Base-by-base conservation (phyloP, 2,329 filamentous ascomycete species). In the Colletotrichum gigasporum region DNA sequence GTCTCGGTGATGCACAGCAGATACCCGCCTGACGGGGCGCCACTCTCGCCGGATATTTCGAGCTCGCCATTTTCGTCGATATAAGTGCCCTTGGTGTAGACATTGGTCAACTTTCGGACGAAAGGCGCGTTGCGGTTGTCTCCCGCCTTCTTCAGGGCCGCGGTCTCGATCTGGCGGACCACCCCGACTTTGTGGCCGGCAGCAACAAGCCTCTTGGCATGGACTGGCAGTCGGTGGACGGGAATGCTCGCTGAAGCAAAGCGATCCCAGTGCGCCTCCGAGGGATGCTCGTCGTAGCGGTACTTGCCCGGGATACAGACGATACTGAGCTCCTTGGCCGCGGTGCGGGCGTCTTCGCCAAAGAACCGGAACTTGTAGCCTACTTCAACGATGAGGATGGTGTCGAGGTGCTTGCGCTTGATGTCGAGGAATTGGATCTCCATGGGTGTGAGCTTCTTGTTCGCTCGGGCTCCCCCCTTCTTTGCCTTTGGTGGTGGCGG, bases 331-430 rank as follows among this genome's bases (percentile, higher is more conserved):
- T 95, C 93, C 76, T 95, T 97, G 11, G 94, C 92, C 4, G 95
- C 96, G 56, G 89, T 87, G 55, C 94, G 87, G 8, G 96, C 96
- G 80, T 99, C 96, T 72, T 98, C 95, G 10, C 96, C 96, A 73
- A 97, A 97, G 80, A 99, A 97, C 32, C 92, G 90, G 79, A 97
- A 99, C 75, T 99, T 99, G 80, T 99, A 99, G 52, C 96, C 96
- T 8, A 98, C 96, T 75, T 99, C 95, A 54, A 98, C 90, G 11
- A 98, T 91, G 56, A 99, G 83, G 18, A 99, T 72, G 0, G 95
- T 96, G 74, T 98, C 96, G 80, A 93, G 85, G 74, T 98, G 90
- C 70, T 95, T 92, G 65, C 89, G 86, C 80, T 99, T 99, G 76
- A 99, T 97, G 16, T 97, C 94, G 5, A 99, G 84, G 62, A 97